Percentiles rank a stretch among this genome's conserved stretches.
Evolutionary conservation across 768 basidiomycete genomes (phyloP).

Genomic region (Peribolospora kevripleyi): DNA sequence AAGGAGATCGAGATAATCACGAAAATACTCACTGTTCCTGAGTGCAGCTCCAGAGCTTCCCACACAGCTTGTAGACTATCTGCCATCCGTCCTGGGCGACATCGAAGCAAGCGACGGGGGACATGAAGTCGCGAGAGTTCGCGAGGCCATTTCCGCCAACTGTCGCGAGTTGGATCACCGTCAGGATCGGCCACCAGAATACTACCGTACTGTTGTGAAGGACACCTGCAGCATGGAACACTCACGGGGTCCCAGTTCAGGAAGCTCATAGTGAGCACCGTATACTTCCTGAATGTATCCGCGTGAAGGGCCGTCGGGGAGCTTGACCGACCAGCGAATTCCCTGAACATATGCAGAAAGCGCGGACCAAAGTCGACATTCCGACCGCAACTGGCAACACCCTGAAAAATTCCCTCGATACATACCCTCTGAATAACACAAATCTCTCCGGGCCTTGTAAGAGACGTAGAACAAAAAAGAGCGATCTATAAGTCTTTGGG

Average conservation of each 20-base stretch:
- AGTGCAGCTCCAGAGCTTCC: conserved; percentile 5
- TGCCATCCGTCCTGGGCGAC: conserved; percentile 32
- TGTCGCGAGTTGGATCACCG: too few species aligned
- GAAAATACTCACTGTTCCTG: conserved; percentile 5
- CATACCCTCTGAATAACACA: conserved; percentile 32
- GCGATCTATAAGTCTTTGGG: background rate
- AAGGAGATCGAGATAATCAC: too few species aligned
- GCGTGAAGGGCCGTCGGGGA: conserved; percentile 26
- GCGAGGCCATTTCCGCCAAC: conserved; percentile 43
- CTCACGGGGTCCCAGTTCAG: conserved; percentile 33
- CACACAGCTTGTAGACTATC: conserved; percentile 28
- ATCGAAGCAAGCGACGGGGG: conserved; percentile 39
- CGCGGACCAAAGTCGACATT: too few species aligned
- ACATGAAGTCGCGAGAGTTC: conserved; percentile 38
- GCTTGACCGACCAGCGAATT: conserved; percentile 36
- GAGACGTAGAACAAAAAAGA: conserved; percentile 26
- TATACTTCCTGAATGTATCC: conserved; percentile 26
- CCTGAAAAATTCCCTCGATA: too few species aligned
- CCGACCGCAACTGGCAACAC: too few species aligned
- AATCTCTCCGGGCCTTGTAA: conserved; percentile 32
- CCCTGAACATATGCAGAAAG: conserved; percentile 16
- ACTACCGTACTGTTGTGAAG: too few species aligned
- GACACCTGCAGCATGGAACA: too few species aligned
- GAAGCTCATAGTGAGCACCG: conserved; percentile 37
- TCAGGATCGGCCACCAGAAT: too few species aligned